phyloP scores from a whole-genome alignment of 1,284 basidiomycete species.

The Tremellales sp. region DNA sequence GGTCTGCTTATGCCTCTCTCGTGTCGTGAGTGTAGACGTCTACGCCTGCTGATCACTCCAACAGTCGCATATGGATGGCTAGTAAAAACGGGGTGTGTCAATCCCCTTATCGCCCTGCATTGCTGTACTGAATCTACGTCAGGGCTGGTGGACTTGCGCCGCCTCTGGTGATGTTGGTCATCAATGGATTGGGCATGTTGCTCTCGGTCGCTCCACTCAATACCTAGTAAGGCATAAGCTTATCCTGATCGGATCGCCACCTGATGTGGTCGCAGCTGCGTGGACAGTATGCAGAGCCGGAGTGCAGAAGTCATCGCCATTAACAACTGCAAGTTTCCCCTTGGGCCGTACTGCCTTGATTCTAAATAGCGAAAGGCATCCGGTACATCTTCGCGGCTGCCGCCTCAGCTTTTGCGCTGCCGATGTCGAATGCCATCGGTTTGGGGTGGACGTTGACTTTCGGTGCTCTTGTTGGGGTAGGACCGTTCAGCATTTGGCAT shows the following conservation, averaged over 20 bases:
- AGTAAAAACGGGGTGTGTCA: conserved; percentile 23
- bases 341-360: background rate
- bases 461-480: conserved; percentile 48
- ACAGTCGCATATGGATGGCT: conserved; percentile 43
- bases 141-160: conserved; percentile 44
- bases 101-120: background rate
- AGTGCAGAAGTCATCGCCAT: conserved; percentile 55
- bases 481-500: conserved; percentile 4
- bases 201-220: conserved; percentile 55
- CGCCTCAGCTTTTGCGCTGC: conserved; percentile 53
- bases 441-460: conserved; percentile 56
- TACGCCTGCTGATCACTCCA: background rate
- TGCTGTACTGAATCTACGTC: conserved; percentile 3
- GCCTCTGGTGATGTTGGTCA: conserved; percentile 31
- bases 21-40: conserved; percentile 9
- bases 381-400: conserved; percentile 44
- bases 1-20: conserved; percentile 52
- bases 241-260: background rate
- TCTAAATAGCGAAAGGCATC: conserved; percentile 14
- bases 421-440: conserved; percentile 56
- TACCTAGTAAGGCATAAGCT: conserved; percentile 50
- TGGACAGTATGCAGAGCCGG: conserved; percentile 56
- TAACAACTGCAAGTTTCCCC: conserved; percentile 39
- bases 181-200: conserved; percentile 50
- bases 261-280: conserved; percentile 15